These are phyloP conservation scores for Phytopythium aichiense DNA, from an alignment of 352 stramenopile genomes.

Conservation along the genomic window DNA sequence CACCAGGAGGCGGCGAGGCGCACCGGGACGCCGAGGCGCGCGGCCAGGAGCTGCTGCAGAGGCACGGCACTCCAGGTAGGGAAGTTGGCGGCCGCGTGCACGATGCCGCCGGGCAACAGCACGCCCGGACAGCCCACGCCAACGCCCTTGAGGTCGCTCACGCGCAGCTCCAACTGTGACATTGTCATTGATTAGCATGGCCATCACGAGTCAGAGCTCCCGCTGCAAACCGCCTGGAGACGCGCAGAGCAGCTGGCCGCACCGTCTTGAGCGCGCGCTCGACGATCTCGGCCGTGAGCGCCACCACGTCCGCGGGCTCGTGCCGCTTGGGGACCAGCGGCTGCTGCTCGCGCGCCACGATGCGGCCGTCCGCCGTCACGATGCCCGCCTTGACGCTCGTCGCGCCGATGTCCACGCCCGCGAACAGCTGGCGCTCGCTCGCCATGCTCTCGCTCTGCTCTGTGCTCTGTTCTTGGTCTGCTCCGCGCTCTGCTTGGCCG, in stretches of 20 bases:
- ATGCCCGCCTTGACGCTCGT: constrained; percentile 73
- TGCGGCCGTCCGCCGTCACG: constrained; percentile 37
- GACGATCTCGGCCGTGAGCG: constrained; percentile 33
- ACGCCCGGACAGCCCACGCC: constrained; percentile 67
- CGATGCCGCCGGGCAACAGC: constrained; percentile 37
- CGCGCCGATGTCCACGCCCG: constrained; percentile 72
- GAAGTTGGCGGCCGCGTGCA: constrained; percentile 71
- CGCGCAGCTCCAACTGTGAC: constrained; percentile 19
- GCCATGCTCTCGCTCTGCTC: not conserved
- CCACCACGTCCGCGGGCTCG: constrained; percentile 48
- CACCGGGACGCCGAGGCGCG: constrained; percentile 29
- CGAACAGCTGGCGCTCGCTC: constrained; percentile 22
- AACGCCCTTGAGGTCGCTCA: constrained; percentile 38
- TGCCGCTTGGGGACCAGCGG: constrained; percentile 33
- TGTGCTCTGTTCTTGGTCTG: no score
- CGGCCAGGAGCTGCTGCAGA: constrained; percentile 47
- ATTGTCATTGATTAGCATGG: not conserved
- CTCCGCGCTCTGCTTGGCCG: not conserved
- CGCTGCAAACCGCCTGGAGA: no score
- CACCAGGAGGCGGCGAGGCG: not conserved
- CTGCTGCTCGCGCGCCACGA: constrained; percentile 47
- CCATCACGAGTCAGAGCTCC: not conserved
- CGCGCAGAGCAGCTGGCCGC: not conserved
- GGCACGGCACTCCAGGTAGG: constrained; percentile 58
- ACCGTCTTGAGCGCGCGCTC: constrained; percentile 44